Conservation (phyloP, 2,329 filamentous ascomycete genomes). For the Aspergillus sp. region DNA sequence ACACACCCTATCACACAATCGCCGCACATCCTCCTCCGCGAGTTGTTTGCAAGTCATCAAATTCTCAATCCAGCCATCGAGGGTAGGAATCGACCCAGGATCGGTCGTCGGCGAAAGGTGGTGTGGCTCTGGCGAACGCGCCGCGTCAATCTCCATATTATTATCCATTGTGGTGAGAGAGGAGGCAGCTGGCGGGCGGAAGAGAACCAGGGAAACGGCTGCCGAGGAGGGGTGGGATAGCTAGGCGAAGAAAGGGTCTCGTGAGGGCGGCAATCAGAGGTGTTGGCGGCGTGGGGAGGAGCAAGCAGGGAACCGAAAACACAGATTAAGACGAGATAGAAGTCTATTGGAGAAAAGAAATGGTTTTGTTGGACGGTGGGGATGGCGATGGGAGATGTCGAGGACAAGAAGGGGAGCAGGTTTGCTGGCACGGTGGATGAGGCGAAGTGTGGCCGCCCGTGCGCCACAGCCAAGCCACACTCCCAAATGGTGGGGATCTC, state of each 20-base stretch:
- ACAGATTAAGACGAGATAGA: conserved; percentile 9
- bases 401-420: conserved; percentile 13
- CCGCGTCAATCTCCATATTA: conserved; percentile 95
- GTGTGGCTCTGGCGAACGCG: conserved; percentile 75
- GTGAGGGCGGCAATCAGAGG: conserved; percentile 27
- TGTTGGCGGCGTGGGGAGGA: conserved; percentile 13
- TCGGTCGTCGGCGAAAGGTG: conserved; percentile 76
- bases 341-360: conserved; percentile 5
- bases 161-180: conserved; percentile 70
- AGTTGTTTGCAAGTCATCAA: conserved; percentile 99
- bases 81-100: conserved; percentile 83
- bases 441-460: conserved; percentile 17
- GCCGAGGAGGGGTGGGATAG: conserved; percentile 24
- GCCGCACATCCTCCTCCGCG: conserved; percentile 88
- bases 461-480: conserved; percentile 22
- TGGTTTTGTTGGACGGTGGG: conserved; percentile 3
- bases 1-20: conserved; percentile 94
- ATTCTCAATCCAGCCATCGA: conserved; percentile 98
- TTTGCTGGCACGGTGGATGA: conserved; percentile 17
- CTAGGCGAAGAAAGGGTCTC: conserved; percentile 33
- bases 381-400: conserved; percentile 10
- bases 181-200: conserved; percentile 7
- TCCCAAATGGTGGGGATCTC: not conserved
- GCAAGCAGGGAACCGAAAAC: conserved; percentile 2
- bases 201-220: conserved; percentile 16